Conservation (phyloP, 2,329 filamentous ascomycete genomes). For the Elsinoe australis region DNA sequence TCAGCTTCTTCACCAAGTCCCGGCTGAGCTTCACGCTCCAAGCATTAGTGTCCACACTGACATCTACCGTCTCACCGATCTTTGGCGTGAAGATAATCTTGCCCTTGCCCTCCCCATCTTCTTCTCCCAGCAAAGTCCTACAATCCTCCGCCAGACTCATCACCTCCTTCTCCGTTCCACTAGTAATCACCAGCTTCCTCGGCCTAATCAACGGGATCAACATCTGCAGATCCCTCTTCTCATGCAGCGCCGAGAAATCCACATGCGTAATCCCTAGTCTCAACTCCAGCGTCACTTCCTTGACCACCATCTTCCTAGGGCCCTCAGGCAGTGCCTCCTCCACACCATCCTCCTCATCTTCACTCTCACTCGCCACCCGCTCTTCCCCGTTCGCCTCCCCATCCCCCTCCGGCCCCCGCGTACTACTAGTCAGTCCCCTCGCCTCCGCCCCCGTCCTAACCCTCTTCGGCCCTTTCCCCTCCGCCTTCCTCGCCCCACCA, state of each 20-base stretch:
- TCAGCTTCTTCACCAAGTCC: slow-evolving; percentile 72
- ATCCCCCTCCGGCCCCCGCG: slow-evolving; percentile 20
- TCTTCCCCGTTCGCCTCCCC: slow-evolving; percentile 23
- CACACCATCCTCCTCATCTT: slow-evolving; percentile 44
- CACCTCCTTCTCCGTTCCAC: slow-evolving; percentile 73
- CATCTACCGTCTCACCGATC: slow-evolving; percentile 68
- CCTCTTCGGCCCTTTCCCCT: slow-evolving; percentile 38
- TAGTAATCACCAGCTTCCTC: slow-evolving; percentile 87
- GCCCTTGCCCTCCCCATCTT: slow-evolving; percentile 33
- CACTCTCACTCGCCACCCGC: slow-evolving; percentile 39
- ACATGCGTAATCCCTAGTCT: slow-evolving; percentile 76
- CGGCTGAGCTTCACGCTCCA: slow-evolving; percentile 92
- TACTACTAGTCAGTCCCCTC: slow-evolving; percentile 13
- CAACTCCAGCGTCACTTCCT: slow-evolving; percentile 55
- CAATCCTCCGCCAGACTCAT: slow-evolving; percentile 70
- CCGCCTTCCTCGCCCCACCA: neutral
- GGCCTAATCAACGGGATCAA: slow-evolving; percentile 89
- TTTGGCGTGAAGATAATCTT: slow-evolving; percentile 70
- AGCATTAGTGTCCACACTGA: slow-evolving; percentile 93
- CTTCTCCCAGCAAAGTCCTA: slow-evolving; percentile 53
- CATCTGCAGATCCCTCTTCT: slow-evolving; percentile 89
- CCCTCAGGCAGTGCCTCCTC: slow-evolving; percentile 48
- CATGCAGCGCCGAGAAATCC: slow-evolving; percentile 87
- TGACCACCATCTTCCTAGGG: slow-evolving; percentile 67
- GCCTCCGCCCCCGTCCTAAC: slow-evolving; percentile 16